Percentiles rank a stretch among this genome's conserved stretches.
These are phyloP conservation scores for Podospora pseudopauciseta DNA, from an alignment of 495 filamentous ascomycete species.

Conservation along the genomic window DNA sequence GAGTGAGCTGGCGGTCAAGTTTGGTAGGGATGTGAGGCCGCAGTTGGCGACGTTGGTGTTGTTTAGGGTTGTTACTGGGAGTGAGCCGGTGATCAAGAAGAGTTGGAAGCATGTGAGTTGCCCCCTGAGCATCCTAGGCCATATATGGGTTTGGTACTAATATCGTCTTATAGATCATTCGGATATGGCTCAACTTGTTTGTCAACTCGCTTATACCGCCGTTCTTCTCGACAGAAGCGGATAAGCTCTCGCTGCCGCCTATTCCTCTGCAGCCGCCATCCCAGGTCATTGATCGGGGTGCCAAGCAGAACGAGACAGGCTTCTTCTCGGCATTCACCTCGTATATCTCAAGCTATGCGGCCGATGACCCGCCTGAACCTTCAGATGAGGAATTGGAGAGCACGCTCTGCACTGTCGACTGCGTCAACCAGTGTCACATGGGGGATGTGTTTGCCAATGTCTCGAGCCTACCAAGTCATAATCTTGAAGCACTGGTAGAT, in stretches of 20 bases:
- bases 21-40: constrained; percentile 89
- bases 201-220: constrained; percentile 90
- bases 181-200: constrained; percentile 93
- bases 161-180: constrained; percentile 60
- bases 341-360: constrained; percentile 97
- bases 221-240: constrained; percentile 68
- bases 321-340: constrained; percentile 91
- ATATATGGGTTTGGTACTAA: neutral
- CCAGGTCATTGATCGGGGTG: constrained; percentile 84
- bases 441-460: constrained; percentile 80
- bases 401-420: constrained; percentile 90
- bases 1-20: constrained; percentile 94
- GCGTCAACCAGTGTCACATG: constrained; percentile 83
- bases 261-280: constrained; percentile 91
- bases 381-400: constrained; percentile 97
- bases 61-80: constrained; percentile 82
- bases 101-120: constrained; percentile 79
- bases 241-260: constrained; percentile 68
- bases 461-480: constrained; percentile 66
- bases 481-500: constrained; percentile 64
- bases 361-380: constrained; percentile 94
- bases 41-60: constrained; percentile 91
- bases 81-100: constrained; percentile 68
- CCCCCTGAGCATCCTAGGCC: neutral
- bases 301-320: constrained; percentile 71